Conservation (phyloP, 129 eudicot genomes). For the Escallonia rubra region DNA sequence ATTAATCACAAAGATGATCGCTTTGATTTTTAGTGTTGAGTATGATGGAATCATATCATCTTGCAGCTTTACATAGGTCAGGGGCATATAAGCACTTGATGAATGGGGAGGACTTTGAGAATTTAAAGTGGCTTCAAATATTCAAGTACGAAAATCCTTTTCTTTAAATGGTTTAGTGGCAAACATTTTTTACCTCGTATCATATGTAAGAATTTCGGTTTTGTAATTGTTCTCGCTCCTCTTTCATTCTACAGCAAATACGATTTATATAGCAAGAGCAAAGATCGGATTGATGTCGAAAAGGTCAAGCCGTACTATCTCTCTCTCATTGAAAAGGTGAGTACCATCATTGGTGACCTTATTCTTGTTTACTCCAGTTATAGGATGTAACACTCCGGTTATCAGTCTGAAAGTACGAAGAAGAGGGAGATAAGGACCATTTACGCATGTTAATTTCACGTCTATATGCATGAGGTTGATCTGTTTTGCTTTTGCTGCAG, state of each 20-base stretch:
- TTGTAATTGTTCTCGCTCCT: neutral
- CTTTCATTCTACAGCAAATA: conserved; percentile 50
- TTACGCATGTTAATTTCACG: neutral
- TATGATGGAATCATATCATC: neutral
- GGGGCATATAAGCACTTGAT: conserved; percentile 79
- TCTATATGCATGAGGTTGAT: neutral
- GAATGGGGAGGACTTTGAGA: conserved; percentile 70
- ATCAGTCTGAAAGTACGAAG: too few species aligned
- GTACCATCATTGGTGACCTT: neutral
- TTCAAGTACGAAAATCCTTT: conserved; percentile 44
- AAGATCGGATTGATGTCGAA: conserved; percentile 64
- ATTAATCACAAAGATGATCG: too few species aligned
- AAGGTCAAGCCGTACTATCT: conserved; percentile 77
- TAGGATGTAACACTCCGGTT: too few species aligned
- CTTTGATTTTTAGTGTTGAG: neutral
- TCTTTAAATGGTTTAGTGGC: neutral
- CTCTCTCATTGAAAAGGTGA: conserved; percentile 75
- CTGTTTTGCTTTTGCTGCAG: conserved; percentile 24
- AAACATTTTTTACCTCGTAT: neutral
- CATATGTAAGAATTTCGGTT: neutral
- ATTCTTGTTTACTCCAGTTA: neutral
- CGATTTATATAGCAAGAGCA: conserved; percentile 86
- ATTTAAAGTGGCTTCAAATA: conserved; percentile 80
- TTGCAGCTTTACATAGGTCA: conserved; percentile 66
- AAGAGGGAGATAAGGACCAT: neutral